Base-by-base conservation (phyloP, 2,329 filamentous ascomycete genomes). In the Hirsutella minnesotensis region DNA sequence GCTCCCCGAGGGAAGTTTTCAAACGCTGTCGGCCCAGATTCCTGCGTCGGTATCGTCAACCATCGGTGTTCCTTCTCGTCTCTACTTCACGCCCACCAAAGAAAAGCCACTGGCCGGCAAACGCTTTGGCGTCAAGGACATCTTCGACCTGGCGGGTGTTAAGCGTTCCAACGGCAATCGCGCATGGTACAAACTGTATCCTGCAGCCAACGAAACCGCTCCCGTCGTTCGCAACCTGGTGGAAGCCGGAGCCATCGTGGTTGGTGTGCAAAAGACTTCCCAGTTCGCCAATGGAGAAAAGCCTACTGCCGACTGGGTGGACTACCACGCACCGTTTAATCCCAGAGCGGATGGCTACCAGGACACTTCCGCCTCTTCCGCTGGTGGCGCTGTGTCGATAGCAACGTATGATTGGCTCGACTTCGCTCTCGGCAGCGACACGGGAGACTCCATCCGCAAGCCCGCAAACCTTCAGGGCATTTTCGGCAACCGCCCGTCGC, bases 91-190 rank as follows among this genome's bases (percentile, higher is more conserved):
- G 3, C 65, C 61, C 37, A 72, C 69, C 1, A 49, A 51, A 0
- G 59, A 65, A 18, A 67, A 73, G 49, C 75, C 75, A 1, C 59
- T 80, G 0, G 70, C 73, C 7, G 75, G 77, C 10, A 63, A 74
- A 8, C 65, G 77, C 9, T 52, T 81, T 1, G 75, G 67, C 1
- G 62, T 81, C 43, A 81, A 81, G 50, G 77, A 81, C 48, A 74
- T 77, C 39, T 73, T 67, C 47, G 66, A 79, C 44, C 53, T 82
- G 22, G 41, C 38, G n/a, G 77, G 77, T 1, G 50, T 79, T 3
- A 66, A 66, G 30, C 77, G 70, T 0, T 64, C 65, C 13, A 67
- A 68, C 41, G 75, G 75, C 2, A 79, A 73, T 45, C 63, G 73
- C 31, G 75, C 77, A 2, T 81, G 69, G 61, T 73, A 72, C 40